Base-by-base conservation (phyloP, 2,329 filamentous ascomycete species). In the Neofusicoccum sp. region DNA sequence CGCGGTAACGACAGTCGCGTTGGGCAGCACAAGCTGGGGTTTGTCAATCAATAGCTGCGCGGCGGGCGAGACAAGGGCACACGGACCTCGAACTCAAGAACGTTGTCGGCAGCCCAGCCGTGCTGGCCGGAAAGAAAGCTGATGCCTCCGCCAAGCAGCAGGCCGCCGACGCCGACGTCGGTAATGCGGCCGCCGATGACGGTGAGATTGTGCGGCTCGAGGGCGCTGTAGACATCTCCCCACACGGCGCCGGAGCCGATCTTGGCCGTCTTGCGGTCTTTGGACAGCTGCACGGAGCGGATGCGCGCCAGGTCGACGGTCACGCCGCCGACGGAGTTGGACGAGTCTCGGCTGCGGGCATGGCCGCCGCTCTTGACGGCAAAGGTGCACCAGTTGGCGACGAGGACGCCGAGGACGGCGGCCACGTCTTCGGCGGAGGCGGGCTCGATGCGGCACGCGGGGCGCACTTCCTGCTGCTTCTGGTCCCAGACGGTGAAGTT, bases 331-430 rank as follows among this genome's bases (percentile, higher is more conserved):
- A 67, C 63, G 14, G 71, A 66, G 30, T 70, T 71, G 38, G 67
- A 68, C 11, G 49, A 28, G 24, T 38, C 61, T 0, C 66, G 63
- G 64, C 66, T 68, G 60, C 24, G 31, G 8, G 63, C 78, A 51
- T 72, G 69, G 36, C 72, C 71, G 38, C 72, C 71, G 26, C 67
- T 66, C 14, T 69, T 66, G 6, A 73, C 62, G 11, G 71, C 71
- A 47, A 73, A 63, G 34, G 65, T 24, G 1, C 61, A 62, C 11
- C 6, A 28, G 7, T 54, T 33, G 11, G 33, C 48, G 6, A 54
- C 72, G 7, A 74, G 43, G 41, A 73, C 64, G 20, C 47, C 65
- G 34, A 75, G 64, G 4, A 68, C 68, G 2, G 58, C 65, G n/a
- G 65, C 66, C 24, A 75, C 62, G 43, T 74, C 67, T 56, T 71